Base-by-base conservation (phyloP, 2,329 filamentous ascomycete species). In the Colletotrichum orchidophilum region DNA sequence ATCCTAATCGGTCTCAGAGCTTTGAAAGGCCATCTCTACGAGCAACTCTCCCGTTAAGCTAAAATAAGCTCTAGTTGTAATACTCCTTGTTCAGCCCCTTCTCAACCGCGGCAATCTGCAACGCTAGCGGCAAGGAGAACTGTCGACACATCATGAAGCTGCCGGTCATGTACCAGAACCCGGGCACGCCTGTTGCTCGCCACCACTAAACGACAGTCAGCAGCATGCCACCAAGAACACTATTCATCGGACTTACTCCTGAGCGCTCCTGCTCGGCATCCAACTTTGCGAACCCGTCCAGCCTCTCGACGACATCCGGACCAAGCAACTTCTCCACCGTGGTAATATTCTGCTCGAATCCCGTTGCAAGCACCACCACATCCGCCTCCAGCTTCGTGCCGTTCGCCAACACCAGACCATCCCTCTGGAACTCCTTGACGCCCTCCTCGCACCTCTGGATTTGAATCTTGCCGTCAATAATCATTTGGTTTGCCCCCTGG, bases 311-410 rank as follows among this genome's bases (percentile, higher is more conserved):
- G 26, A 83, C 73, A 27, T 80, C 76, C 15, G 79, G 65, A 0
- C 83, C 83, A n/a, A 85, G 67, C 0, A 81, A 69, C 66, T 81
- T 79, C 60, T 77, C 73, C 1, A 80, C 75, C 9, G 76, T 80
- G 3, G 76, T 78, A 13, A 77, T 73, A 79, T 83, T 83, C 54
- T 81, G 81, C 7, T 82, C 77, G 70, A 79, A 85, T 0, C 84
- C 83, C 0, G 83, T 85, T 0, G 83, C 83, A 11, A 84, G 70
- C 3, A 85, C 82, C 0, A 85, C 78, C 6, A 82, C 76, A 66
- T 86, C 83, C 1, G 82, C 81, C 1, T 81, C 78, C 6, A 84
- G 46, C 60, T 78, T 76, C 0, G 76, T 75, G 0, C 81, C 83
- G 68, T 84, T 81, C 0, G 75, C 77, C 5, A 79, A 74, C 0